Evolutionary conservation across 352 stramenopile species (phyloP), one percentile per base, ranked within the genome.

Genomic region (Globisporangium solare): DNA sequence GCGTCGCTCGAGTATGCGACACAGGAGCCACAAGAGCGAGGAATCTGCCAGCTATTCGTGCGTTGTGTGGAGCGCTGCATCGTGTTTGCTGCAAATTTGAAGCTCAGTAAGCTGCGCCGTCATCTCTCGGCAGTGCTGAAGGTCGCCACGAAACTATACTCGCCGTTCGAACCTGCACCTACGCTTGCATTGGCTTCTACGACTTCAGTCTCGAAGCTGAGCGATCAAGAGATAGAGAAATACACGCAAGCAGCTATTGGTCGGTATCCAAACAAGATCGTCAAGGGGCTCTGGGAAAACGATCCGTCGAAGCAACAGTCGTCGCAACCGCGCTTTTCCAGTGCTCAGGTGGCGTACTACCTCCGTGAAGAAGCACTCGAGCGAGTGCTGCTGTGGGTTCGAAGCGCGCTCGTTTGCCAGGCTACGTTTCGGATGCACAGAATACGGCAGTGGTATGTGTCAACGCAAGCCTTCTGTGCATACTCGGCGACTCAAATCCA

Each of bases 251-350:
- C 57, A 2, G 66, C 72, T 3, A 32, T 80, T 3, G 74, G 53
- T n/a, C 69, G 71, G 14, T 86, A 81, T 41, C 63, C 73, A 5
- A 41, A 53, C 7, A 57, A 51, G 12, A 45, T 60, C 15, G 58
- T 76, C 43, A 85, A 86, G 45, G 80, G 83, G 0, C 47, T 91
- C 8, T 93, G 80, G 83, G 83, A 91, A 20, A 60, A 72, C 41
- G 64, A 84, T 12, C 55, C 60, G 14, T 60, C 51, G 31, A 62
- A 46, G 46, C 37, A 46, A 3, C 60, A 20, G 32, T 8, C 17
- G n/a, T 49, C 14, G 10, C 46, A 11, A 31, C 50, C 1, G 17
- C 64, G 56, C 1, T 74, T 92, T 14, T 87, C 82, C 7, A 47
- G 68, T 18, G 79, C 72, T 3, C 84, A 94, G 59, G 54, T 76